Base-by-base conservation (phyloP, 768 basidiomycete species). In the Coprinopsis sp. region DNA sequence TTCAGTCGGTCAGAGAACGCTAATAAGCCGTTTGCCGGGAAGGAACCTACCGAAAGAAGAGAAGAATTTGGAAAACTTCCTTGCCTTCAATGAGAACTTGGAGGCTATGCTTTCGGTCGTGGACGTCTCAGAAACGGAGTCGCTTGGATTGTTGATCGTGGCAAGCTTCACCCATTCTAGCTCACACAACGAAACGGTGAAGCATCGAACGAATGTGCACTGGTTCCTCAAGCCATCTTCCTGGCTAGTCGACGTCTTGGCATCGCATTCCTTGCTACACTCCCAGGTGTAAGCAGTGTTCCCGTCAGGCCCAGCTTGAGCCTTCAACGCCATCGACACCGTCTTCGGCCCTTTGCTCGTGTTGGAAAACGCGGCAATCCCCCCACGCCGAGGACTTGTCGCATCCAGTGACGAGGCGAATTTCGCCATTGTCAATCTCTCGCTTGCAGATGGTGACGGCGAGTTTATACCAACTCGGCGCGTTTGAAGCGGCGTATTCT, bases 331-430 rank as follows among this genome's bases (percentile, higher is more conserved):
- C 3, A 49, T 25, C n/a, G 40, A 29, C 7, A 24, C 21, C 6
- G 47, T 5, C n/a, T 16, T 13, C 23, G 22, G n/a, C 23, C 18
- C 11, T 31, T 24, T 2, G 24, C 24, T 21, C 22, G 30, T 33
- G 23, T 19, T 33, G 18, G 48, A 44, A 33, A 52, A 54, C 27
- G 46, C 23, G 0, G 65, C 65, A 23, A 61, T 50, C 6, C 57
- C 58, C n/a, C 63, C 65, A 70, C 0, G 64, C 56, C 4, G 49
- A 41, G 3, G 58, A 39, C 36, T 64, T 62, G 29, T 60, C 54
- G 33, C 46, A 56, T 1, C 59, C 64, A 8, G 59, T 69, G 31
- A 69, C 56, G 28, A 68, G 53, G 29, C 69, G 69, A 33, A 67
- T 54, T 14, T 59, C 47, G 10, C 64, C 60, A 30, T 62, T 61